Evolutionary conservation across 1,284 basidiomycete species (phyloP), one percentile per base, ranked within the genome.

Genomic region (Neolentinus lepideus): DNA sequence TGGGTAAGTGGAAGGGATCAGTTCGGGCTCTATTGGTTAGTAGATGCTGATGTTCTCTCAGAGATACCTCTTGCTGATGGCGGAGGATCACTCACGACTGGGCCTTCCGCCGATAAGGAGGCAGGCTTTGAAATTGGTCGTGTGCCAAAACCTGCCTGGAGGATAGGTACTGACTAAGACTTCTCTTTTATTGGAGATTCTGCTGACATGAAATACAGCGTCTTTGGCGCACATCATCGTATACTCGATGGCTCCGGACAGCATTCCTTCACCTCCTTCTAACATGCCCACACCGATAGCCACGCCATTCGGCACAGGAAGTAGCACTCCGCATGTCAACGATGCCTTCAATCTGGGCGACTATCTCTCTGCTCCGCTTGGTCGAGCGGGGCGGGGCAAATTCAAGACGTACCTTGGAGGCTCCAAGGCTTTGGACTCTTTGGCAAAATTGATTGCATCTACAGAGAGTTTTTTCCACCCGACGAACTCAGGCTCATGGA

Each of bases 381-480:
- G 71, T 9, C 79, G 77, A 60, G 61, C 65, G 36, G 64, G 66
- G 1, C 63, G 67, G 3, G 59, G 69, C 14, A 75, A 72, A 58
- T 62, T 65, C n/a, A 76, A 72, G 63, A 76, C 80, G 1, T 94
- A 89, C 67, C 75, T 95, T 16, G 94, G 81, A 9, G 94, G 94
- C 2, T 92, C 85, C 36, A 91, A 86, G 68, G 92, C 94, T 2
- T 74, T 98, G 56, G 92, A 95, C 64, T 89, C 92, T 24, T 74
- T 97, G 12, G 84, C 85, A 19, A 86, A 86, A 66, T 75, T 97
- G 58, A 85, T 98, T 58, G 91, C 92, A 21, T 93, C 90, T 10
- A 91, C 88, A 29, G 94, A 98, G 70, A 89, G 83, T 58, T 93
- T 91, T 71, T 94, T 93, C 69, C 92, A 94, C 67, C 90, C 90